Evolutionary conservation across 2,329 filamentous ascomycete genomes (phyloP), one percentile per base, ranked within the genome.

Genomic region (Polytolypa hystricis): DNA sequence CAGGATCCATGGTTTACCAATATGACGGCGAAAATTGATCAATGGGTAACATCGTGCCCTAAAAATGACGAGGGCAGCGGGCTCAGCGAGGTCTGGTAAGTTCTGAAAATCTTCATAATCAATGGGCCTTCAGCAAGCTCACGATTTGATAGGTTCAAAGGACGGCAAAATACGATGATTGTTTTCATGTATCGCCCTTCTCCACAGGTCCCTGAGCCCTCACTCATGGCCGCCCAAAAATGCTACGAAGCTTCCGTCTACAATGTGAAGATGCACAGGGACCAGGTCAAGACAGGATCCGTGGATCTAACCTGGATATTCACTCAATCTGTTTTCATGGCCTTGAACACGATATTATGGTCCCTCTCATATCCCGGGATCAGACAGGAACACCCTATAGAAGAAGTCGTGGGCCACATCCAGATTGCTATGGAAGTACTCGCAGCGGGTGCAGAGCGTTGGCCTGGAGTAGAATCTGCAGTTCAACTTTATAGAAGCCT

Each of bases 301-400:
- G 76, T 91, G 8, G 89, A 95, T 53, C 70, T 95, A 42, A 95
- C 87, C 1, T 96, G 89, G 89, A 80, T 94, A 29, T 94, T 94
- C 52, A 76, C 93, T 1, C 73, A 94, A 40, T 79, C 81, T 14
- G 72, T 96, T 27, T 95, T 93, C 63, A 91, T 93, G 77, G 79
- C 84, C 4, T 72, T 96, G 39, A 95, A 94, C 54, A 87, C 84
- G 4, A 73, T 95, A 33, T 71, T 98, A 1, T 98, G 91, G 91
- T 77, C 83, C 2, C 72, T 93, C 5, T 93, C 87, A 1, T 95
- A 93, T 52, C 72, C 80, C 3, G 81, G 89, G 46, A 79, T 96
- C 16, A 79, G 91, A 30, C 72, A 74, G 37, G 67, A 74, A 12
- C 81, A 94, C 54, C 57, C 71, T 3, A 75, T 79, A 14, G 77